Conservation (phyloP, 2,329 filamentous ascomycete genomes). For the Lachnellula occidentalis region DNA sequence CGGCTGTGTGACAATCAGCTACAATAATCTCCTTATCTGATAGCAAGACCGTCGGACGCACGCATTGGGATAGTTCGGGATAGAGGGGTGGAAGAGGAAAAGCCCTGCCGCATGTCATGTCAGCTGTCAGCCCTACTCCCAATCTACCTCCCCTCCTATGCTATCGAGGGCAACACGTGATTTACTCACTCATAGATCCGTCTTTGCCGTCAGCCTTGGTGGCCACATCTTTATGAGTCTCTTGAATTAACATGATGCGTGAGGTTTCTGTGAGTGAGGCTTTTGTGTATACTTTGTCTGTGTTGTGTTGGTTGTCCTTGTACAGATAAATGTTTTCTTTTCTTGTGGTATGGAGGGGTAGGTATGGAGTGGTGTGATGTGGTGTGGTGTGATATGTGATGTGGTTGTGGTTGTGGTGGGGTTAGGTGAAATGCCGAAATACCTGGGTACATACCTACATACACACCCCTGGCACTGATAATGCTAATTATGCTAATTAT, state of each 20-base stretch:
- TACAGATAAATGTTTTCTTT: too few species aligned
- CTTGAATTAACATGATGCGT: conserved; percentile 51
- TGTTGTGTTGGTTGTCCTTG: too few species aligned
- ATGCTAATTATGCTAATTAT: too few species aligned
- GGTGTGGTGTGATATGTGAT: too few species aligned
- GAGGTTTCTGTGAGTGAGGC: too few species aligned
- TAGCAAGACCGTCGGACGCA: conserved; percentile 37
- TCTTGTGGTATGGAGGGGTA: too few species aligned
- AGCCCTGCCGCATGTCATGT: conserved; percentile 54
- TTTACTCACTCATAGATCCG: conserved; percentile 44
- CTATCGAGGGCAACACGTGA: not conserved
- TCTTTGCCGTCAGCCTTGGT: conserved; percentile 52
- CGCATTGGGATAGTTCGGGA: conserved; percentile 81
- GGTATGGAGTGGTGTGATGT: too few species aligned
- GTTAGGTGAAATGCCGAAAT: too few species aligned
- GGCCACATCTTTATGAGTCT: conserved; percentile 53
- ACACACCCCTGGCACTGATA: too few species aligned
- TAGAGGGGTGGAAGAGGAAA: conserved; percentile 80
- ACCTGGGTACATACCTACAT: too few species aligned
- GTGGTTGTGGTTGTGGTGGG: too few species aligned
- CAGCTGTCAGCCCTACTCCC: not conserved
- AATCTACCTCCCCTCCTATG: too few species aligned
- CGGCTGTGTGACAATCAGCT: conserved; percentile 37
- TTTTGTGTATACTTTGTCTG: not conserved
- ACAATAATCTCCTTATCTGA: not conserved